These are phyloP conservation scores for Vigna radiata DNA, from an alignment of 306 rosid species.

Conservation along the genomic window DNA sequence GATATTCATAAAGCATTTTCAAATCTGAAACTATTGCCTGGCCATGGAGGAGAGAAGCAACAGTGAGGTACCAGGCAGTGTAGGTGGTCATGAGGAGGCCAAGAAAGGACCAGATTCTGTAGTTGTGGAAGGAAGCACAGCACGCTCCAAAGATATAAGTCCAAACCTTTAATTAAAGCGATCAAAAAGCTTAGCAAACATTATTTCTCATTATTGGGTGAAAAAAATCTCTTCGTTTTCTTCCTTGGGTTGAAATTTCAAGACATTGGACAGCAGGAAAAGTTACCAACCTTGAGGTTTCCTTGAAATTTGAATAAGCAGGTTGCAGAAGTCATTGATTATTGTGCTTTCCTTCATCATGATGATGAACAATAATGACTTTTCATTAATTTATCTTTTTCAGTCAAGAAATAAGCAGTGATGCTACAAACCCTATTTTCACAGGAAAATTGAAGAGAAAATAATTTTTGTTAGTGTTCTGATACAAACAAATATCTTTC, in stretches of 20 bases:
- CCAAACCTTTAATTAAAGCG: conserved; percentile 46
- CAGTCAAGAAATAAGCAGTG: neutral
- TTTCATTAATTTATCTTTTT: neutral
- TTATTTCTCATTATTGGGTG: conserved; percentile 11
- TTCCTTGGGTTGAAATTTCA: conserved; percentile 5
- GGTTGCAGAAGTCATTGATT: neutral
- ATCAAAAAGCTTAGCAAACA: conserved; percentile 12
- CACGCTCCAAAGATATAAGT: conserved; percentile 93
- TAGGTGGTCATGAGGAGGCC: conserved; percentile 90
- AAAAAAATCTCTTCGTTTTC: conserved; percentile 15
- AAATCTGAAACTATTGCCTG: conserved; percentile 56
- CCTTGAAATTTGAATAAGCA: neutral
- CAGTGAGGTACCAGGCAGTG: conserved; percentile 90
- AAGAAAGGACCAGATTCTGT: conserved; percentile 84
- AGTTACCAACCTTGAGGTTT: neutral
- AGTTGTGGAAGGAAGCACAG: conserved; percentile 78
- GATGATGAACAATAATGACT: conserved; percentile 28
- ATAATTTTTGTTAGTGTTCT: neutral
- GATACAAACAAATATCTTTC: neutral
- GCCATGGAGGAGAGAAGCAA: conserved; percentile 76
- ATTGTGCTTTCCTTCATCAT: conserved; percentile 6
- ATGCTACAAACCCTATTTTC: neutral
- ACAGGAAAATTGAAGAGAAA: neutral
- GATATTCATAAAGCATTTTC: neutral
- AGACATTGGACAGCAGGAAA: conserved; percentile 23